These are phyloP conservation scores for Psilocybe cyanescens DNA, from an alignment of 768 basidiomycete genomes.

Conservation along the genomic window DNA sequence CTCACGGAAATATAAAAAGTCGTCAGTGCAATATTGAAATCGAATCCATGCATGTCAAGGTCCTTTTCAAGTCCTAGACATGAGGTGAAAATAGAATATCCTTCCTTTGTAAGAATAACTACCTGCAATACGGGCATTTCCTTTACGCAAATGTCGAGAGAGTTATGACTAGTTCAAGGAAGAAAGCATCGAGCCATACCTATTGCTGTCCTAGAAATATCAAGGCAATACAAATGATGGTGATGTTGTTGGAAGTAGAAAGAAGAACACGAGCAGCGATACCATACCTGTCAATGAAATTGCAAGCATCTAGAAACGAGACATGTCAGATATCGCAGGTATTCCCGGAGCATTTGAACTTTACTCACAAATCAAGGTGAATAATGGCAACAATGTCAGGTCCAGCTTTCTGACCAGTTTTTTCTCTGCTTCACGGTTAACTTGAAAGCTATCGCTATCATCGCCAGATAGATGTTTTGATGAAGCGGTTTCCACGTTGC, in stretches of 20 bases:
- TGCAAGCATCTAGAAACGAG: slow-evolving; percentile 33
- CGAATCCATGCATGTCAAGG: slow-evolving; percentile 42
- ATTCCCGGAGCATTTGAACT: background rate
- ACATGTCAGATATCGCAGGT: background rate
- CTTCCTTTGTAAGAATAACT: background rate
- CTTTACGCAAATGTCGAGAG: background rate
- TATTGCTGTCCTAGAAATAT: slow-evolving; percentile 21
- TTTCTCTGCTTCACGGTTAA: slow-evolving; percentile 37
- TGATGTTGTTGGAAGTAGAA: background rate
- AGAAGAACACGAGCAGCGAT: background rate
- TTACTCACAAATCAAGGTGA: slow-evolving; percentile 41
- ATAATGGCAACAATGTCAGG: slow-evolving; percentile 37
- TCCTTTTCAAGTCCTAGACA: slow-evolving; percentile 40
- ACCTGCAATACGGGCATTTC: slow-evolving; percentile 30
- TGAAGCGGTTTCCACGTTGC: background rate
- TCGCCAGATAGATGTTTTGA: slow-evolving; percentile 8
- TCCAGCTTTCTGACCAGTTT: slow-evolving; percentile 40
- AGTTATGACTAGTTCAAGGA: background rate
- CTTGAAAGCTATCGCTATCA: slow-evolving; percentile 12
- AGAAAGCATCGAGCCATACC: slow-evolving; percentile 9
- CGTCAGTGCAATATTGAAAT: slow-evolving; percentile 45
- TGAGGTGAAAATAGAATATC: background rate
- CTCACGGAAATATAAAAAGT: slow-evolving; percentile 43
- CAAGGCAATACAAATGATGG: no score
- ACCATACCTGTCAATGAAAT: slow-evolving; percentile 40